Conservation (phyloP, 2,329 filamentous ascomycete species). For the Aspergillus flavus region DNA sequence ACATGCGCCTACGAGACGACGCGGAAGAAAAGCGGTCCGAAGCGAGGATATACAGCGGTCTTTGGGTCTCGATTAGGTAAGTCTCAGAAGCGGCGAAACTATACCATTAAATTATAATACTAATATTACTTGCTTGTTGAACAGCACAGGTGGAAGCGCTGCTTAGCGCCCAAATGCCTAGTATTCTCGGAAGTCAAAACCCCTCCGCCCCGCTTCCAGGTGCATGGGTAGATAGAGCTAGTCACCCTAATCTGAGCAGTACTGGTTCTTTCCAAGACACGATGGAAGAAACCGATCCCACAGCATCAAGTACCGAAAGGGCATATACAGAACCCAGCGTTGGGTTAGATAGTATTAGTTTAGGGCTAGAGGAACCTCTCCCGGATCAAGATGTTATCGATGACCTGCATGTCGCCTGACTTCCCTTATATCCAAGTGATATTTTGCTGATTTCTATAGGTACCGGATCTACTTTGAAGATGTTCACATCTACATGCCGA, state of each 20-base stretch:
- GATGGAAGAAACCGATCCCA: neutral
- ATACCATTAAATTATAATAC: neutral
- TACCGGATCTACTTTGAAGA: slow-evolving; percentile 89
- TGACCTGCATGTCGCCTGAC: neutral
- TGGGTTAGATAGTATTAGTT: neutral
- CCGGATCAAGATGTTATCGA: no score
- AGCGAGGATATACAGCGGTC: no score
- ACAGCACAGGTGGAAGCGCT: neutral
- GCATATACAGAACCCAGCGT: neutral
- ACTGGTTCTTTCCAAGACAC: neutral
- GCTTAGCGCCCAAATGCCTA: neutral
- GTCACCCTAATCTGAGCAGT: neutral
- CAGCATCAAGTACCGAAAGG: neutral
- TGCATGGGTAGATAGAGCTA: neutral
- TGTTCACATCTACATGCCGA: slow-evolving; percentile 79
- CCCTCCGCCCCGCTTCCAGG: neutral
- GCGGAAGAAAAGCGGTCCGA: no score
- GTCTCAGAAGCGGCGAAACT: no score
- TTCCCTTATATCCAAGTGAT: neutral
- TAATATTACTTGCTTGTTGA: neutral
- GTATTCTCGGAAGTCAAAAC: neutral
- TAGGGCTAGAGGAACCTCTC: no score
- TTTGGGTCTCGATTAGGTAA: no score
- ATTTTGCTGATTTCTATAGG: slow-evolving; percentile 42
- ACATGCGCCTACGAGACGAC: no score